Base-by-base conservation (phyloP, 352 stramenopile genomes). In the Phytophthora multivora region DNA sequence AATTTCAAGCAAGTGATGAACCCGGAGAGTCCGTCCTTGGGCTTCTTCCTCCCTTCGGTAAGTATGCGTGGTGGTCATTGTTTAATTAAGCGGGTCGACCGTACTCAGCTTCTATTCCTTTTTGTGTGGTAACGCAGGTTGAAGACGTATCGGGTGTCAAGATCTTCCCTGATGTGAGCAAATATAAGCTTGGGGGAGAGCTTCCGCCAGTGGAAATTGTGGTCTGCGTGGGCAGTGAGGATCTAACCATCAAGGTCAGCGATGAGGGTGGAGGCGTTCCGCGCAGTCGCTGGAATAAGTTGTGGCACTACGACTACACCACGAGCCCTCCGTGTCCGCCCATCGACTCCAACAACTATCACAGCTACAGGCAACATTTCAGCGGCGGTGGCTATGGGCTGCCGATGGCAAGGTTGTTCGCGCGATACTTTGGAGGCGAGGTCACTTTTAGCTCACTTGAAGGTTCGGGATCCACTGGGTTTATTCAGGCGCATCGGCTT, bases 251-350 rank as follows among this genome's bases (percentile, higher is more conserved):
- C 64, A 99, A 99, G 74, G 89, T 99, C 33, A 96, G 84, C 28
- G 98, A 99, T 73, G 96, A 99, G 76, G 98, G 97, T 19, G 97
- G 98, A 40, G 98, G 97, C 45, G 99, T 99, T 64, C 88, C 90
- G 11, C 85, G 98, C 28, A 98, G 88, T 63, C 91, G 99, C 45
- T 98, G 98, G 86, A 88, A 94, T 35, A 96, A 97, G 55, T 94
- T 99, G 63, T 99, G 97, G 95, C 96, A 93, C 48, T 99, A 99
- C 67, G 86, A 99, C 25, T 99, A 99, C 79, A 99, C 97, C n/a
- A 99, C 97, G 8, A 98, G 96, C 28, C 60, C 71, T 41, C 57
- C 77, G 54, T 87, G 71, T 38, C 80, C 82, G 10, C 66, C 81
- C 15, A 76, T 80, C 40, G 71, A 84, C 36, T 74, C 74, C 41